phyloP scores from a whole-genome alignment of 164 flowering plant genomes.

The Umbilicus rupestris region DNA sequence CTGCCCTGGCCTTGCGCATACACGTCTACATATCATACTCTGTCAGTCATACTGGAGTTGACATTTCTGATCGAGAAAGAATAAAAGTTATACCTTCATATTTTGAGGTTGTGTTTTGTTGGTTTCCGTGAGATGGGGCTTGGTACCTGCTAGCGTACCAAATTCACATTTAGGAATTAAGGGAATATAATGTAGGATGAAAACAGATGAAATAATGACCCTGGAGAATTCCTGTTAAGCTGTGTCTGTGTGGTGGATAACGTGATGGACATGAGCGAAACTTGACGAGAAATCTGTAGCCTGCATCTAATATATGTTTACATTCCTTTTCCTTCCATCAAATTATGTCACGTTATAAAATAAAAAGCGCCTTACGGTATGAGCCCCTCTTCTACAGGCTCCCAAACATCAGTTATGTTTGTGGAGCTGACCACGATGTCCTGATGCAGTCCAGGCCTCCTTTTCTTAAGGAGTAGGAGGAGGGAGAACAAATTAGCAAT shows the following conservation, averaged over 20 bases:
- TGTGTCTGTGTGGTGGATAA: slow-evolving; percentile 28
- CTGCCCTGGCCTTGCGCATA: too few relatives aligned
- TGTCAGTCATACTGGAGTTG: too few relatives aligned
- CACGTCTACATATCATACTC: too few relatives aligned
- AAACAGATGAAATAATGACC: slow-evolving; percentile 16
- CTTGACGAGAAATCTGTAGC: slow-evolving; percentile 30
- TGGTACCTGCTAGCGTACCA: background rate
- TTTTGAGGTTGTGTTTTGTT: background rate
- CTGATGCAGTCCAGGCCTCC: slow-evolving; percentile 29
- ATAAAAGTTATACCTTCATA: background rate
- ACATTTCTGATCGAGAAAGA: background rate
- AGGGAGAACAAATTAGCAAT: too few relatives aligned
- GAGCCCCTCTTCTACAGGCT: slow-evolving; percentile 37
- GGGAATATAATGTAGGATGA: too few relatives aligned
- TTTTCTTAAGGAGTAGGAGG: slow-evolving; percentile 13
- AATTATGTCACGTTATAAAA: too few relatives aligned
- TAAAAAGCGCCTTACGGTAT: slow-evolving; percentile 22
- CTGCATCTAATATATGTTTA: slow-evolving; percentile 14
- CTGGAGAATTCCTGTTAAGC: slow-evolving; percentile 21
- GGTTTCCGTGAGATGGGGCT: background rate
- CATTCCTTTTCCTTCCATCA: too few relatives aligned
- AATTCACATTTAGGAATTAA: background rate
- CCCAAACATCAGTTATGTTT: slow-evolving; percentile 31
- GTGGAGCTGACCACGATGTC: slow-evolving; percentile 23
- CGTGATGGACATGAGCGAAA: slow-evolving; percentile 26